These are phyloP conservation scores for Xerocomellus amylosporus DNA, from an alignment of 768 basidiomycete genomes.

Conservation along the genomic window DNA sequence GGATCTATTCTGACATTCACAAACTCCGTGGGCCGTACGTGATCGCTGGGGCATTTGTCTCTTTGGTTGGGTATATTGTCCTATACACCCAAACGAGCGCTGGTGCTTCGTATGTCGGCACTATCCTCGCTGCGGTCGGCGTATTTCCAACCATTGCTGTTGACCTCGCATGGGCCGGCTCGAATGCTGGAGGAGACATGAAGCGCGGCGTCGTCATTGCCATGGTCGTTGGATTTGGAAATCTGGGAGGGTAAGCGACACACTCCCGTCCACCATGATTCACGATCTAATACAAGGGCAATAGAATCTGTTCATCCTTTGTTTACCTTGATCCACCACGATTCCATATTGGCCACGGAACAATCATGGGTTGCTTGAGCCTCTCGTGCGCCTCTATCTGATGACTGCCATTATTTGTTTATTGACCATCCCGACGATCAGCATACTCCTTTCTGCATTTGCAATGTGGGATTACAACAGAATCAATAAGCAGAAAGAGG, in stretches of 20 bases:
- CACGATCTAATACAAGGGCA: not conserved
- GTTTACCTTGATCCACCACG: slow-evolving; percentile 39
- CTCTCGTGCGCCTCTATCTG: slow-evolving; percentile 19
- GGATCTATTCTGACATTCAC: slow-evolving; percentile 40
- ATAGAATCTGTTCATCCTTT: slow-evolving; percentile 43
- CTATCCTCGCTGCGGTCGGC: slow-evolving; percentile 50
- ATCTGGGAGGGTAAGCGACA: slow-evolving; percentile 47
- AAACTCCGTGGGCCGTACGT: slow-evolving; percentile 49
- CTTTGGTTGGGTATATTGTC: slow-evolving; percentile 51
- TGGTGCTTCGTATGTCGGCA: slow-evolving; percentile 41
- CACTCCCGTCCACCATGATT: slow-evolving; percentile 13
- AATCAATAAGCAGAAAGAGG: slow-evolving; percentile 49
- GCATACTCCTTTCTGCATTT: slow-evolving; percentile 40
- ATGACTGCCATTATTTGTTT: slow-evolving; percentile 18
- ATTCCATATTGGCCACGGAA: slow-evolving; percentile 38
- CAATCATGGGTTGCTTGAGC: slow-evolving; percentile 36
- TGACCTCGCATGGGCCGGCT: slow-evolving; percentile 52
- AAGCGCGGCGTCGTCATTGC: slow-evolving; percentile 52
- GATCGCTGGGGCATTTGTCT: slow-evolving; percentile 39
- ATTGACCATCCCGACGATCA: slow-evolving; percentile 28
- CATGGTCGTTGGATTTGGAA: slow-evolving; percentile 53
- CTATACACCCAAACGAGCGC: slow-evolving; percentile 36
- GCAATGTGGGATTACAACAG: slow-evolving; percentile 49
- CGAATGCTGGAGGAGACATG: slow-evolving; percentile 54
- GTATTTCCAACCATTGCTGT: slow-evolving; percentile 51